A percentile compares a stretch with the other conserved stretches of the same genome.
phyloP scores from a whole-genome alignment of 139 green algal species.

The Mesostigma viride region DNA sequence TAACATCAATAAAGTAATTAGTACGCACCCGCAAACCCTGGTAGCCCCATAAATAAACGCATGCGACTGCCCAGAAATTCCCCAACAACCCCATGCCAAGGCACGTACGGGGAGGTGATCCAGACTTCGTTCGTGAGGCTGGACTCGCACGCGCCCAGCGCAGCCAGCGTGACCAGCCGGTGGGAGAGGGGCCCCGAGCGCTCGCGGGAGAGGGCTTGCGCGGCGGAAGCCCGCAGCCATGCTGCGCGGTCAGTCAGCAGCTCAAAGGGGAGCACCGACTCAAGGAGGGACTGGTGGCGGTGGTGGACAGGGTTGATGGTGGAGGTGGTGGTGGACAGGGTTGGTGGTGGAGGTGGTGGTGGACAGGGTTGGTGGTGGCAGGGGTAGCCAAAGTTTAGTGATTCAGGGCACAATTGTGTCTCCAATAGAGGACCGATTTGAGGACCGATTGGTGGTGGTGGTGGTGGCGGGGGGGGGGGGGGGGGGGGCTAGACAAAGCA shows the following conservation, averaged over 20 bases:
- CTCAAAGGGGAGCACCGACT: conserved; percentile 68
- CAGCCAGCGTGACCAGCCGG: conserved; percentile 28
- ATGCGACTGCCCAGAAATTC: not conserved
- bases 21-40: too few species aligned
- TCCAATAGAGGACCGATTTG: too few species aligned
- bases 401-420: too few species aligned
- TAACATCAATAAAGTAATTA: too few species aligned
- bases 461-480: too few species aligned
- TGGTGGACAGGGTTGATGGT: not conserved
- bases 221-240: too few species aligned
- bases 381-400: too few species aligned
- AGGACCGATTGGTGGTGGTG: too few species aligned
- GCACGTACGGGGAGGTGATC: conserved; percentile 14
- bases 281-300: conserved; percentile 47
- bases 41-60: too few species aligned
- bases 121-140: conserved; percentile 33
- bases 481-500: too few species aligned
- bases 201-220: too few species aligned
- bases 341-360: not conserved
- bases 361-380: not conserved
- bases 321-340: not conserved
- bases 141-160: conserved; percentile 26
- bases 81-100: not conserved
- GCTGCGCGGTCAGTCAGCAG: conserved; percentile 28
- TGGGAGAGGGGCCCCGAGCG: too few species aligned